These are phyloP conservation scores for Penicillium waksmanii DNA, from an alignment of 495 filamentous ascomycete species.

Conservation along the genomic window DNA sequence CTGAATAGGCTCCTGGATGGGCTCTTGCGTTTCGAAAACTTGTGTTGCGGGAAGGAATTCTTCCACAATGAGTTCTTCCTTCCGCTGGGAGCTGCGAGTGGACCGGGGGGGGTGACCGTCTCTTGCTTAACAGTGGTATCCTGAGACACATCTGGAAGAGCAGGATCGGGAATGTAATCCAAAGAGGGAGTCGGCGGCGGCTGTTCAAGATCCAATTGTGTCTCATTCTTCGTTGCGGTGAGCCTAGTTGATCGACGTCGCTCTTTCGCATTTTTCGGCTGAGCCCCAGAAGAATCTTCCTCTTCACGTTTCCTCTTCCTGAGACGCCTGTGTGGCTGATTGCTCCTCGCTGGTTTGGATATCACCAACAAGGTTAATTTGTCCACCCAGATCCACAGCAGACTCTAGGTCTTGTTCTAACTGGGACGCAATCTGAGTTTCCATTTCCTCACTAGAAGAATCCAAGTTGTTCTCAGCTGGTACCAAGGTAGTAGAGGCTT, in stretches of 20 bases:
- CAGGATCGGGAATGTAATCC: neutral
- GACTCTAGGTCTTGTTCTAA: conserved; percentile 47
- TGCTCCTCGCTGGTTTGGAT: neutral
- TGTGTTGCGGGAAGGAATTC: conserved; percentile 3
- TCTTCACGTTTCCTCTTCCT: conserved; percentile 47
- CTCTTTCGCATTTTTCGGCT: conserved; percentile 21
- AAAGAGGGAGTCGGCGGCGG: conserved; percentile 8
- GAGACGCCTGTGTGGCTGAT: conserved; percentile 13
- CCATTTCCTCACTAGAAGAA: conserved; percentile 46
- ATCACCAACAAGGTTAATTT: neutral
- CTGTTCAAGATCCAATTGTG: conserved; percentile 18
- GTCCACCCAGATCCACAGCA: conserved; percentile 34
- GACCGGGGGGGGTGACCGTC: conserved; percentile 27
- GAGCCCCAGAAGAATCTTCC: conserved; percentile 11
- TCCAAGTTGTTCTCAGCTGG: conserved; percentile 25
- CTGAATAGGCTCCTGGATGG: neutral
- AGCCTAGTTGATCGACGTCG: conserved; percentile 40
- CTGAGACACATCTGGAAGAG: conserved; percentile 25
- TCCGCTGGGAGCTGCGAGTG: conserved; percentile 31
- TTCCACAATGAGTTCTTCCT: conserved; percentile 8
- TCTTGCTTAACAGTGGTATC: conserved; percentile 14
- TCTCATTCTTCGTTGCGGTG: conserved; percentile 20
- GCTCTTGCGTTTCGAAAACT: conserved; percentile 8
- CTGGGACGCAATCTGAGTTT: conserved; percentile 49
- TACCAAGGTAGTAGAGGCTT: neutral